These are phyloP conservation scores for Seiridium cupressi DNA, from an alignment of 2,329 filamentous ascomycete genomes.

Conservation along the genomic window DNA sequence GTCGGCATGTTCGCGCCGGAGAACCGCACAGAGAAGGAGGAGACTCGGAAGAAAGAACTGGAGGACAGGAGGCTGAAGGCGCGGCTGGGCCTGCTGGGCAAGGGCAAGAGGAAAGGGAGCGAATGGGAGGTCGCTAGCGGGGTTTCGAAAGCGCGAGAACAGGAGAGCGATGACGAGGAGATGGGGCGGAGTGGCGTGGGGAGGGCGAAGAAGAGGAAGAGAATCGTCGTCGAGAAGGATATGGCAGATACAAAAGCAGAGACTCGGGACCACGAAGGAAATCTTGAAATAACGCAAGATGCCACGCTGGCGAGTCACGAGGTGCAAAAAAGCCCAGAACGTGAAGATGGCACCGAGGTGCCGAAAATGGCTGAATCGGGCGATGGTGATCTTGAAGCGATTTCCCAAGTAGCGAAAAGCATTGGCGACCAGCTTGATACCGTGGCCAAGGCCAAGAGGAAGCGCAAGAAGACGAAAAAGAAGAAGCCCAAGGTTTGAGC, in stretches of 20 bases:
- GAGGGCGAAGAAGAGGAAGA: constrained; percentile 23
- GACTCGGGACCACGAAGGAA: not conserved
- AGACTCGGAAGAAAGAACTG: constrained; percentile 11
- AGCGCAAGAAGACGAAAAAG: constrained; percentile 26
- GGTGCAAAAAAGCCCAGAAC: not conserved
- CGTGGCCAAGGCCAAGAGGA: constrained; percentile 18
- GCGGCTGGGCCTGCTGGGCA: constrained; percentile 14
- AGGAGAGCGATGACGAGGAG: constrained; percentile 19
- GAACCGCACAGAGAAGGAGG: constrained; percentile 15
- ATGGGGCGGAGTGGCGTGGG: constrained; percentile 28
- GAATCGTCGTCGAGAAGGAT: not conserved
- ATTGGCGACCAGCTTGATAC: not conserved
- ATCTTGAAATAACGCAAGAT: not conserved
- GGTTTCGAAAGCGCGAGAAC: not conserved
- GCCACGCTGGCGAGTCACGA: not conserved
- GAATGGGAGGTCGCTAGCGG: constrained; percentile 11
- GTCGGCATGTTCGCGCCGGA: constrained; percentile 13
- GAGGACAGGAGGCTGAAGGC: constrained; percentile 20
- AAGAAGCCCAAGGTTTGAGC: constrained; percentile 12
- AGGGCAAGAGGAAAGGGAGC: constrained; percentile 11
- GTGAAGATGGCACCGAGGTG: no score
- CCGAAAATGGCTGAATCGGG: no score
- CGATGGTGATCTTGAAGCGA: not conserved
- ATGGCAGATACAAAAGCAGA: not conserved
- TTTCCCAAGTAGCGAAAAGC: not conserved